Conservation (phyloP, 164 flowering plant species). For the Taxillus chinensis region DNA sequence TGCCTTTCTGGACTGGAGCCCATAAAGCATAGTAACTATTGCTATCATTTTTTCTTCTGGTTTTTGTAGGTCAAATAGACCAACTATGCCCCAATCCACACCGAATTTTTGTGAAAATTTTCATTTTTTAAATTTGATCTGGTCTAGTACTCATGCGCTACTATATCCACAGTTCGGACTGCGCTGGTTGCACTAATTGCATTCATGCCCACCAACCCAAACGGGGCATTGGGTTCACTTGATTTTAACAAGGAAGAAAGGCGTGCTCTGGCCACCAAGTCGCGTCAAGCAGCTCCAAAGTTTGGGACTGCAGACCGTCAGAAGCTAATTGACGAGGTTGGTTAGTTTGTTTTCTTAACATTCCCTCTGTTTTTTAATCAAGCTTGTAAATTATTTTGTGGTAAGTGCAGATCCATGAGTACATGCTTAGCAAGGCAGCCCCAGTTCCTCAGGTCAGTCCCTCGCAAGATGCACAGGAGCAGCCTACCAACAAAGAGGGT, state of each 20-base stretch:
- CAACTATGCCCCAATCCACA: no score
- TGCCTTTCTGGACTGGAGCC: no score
- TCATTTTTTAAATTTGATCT: no score
- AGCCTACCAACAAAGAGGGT: conserved; percentile 16
- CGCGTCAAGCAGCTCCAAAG: conserved; percentile 79
- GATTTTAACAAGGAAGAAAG: conserved; percentile 88
- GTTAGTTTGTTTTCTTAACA: neutral
- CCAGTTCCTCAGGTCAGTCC: conserved; percentile 46
- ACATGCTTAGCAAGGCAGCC: conserved; percentile 84
- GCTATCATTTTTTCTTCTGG: no score
- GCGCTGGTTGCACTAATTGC: conserved; percentile 95
- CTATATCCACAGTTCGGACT: conserved; percentile 57
- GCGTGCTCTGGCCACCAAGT: conserved; percentile 71
- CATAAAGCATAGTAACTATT: no score
- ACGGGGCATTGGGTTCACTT: conserved; percentile 89
- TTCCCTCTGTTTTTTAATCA: no score
- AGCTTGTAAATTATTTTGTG: neutral
- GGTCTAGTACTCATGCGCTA: no score
- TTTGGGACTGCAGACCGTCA: conserved; percentile 83
- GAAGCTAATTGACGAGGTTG: conserved; percentile 84
- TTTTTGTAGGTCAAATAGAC: no score
- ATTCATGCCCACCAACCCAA: conserved; percentile 94
- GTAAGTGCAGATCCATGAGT: conserved; percentile 64
- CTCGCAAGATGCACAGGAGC: conserved; percentile 22
- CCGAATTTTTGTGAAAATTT: no score